Percentiles rank a stretch among this genome's conserved stretches.
Evolutionary conservation across 768 basidiomycete species (phyloP).

Genomic region (Paxillus involutus): DNA sequence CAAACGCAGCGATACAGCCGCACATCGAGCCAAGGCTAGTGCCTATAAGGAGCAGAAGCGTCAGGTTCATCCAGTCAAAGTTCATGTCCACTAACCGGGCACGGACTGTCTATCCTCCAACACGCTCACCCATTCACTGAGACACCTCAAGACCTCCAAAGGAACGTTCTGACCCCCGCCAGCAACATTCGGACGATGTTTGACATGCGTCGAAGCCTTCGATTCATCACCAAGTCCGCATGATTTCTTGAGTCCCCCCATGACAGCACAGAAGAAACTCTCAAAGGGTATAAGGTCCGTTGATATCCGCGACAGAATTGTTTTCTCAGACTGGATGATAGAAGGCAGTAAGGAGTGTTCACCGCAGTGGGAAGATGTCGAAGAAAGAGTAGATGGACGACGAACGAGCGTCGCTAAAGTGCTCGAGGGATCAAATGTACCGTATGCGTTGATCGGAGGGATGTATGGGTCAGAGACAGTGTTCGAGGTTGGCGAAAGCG

Average conservation of each 20-base stretch:
- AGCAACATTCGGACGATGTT: conserved; percentile 33
- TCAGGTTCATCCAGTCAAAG: not conserved
- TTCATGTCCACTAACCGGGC: conserved; percentile 37
- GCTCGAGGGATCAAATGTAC: conserved; percentile 41
- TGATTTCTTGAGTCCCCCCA: conserved; percentile 7
- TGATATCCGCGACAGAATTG: conserved; percentile 12
- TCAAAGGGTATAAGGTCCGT: conserved; percentile 26
- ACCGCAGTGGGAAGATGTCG: not conserved
- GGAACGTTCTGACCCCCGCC: conserved; percentile 57
- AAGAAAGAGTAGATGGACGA: not conserved
- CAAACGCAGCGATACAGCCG: conserved; percentile 47
- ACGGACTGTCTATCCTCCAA: conserved; percentile 60
- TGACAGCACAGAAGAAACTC: conserved; percentile 5
- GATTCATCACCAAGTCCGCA: conserved; percentile 8
- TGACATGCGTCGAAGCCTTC: conserved; percentile 14
- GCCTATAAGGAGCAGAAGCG: conserved; percentile 28
- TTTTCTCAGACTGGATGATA: not conserved
- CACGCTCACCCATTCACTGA: conserved; percentile 60
- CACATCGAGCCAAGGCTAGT: conserved; percentile 52
- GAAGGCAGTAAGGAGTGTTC: not conserved
- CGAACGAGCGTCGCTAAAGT: not conserved
- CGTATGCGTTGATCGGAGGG: conserved; percentile 50
- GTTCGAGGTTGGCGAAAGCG: not conserved
- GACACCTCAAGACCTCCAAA: conserved; percentile 50
- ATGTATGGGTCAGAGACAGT: conserved; percentile 34